Base-by-base conservation (phyloP, 768 basidiomycete genomes). In the Roridomyces roridus region DNA sequence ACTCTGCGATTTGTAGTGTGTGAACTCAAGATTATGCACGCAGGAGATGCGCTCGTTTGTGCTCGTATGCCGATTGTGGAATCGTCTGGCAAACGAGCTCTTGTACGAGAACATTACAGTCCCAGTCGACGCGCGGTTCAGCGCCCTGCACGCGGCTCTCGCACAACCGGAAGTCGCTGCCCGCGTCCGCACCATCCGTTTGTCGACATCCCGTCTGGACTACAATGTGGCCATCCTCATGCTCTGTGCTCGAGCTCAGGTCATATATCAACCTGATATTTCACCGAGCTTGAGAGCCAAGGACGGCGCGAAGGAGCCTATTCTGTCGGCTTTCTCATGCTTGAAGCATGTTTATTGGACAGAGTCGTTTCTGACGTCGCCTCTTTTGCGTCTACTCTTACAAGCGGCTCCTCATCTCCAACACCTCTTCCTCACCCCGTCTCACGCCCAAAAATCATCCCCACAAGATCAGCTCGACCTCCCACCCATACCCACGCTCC, bases 1-100 rank as follows among this genome's bases (percentile, higher is more conserved):
- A n/a, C n/a, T n/a, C n/a, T n/a, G n/a, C n/a, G n/a, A n/a, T n/a
- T n/a, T n/a, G n/a, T n/a, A n/a, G n/a, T n/a, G n/a, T n/a, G n/a
- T n/a, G n/a, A n/a, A n/a, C n/a, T n/a, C n/a, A n/a, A n/a, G n/a
- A n/a, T n/a, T n/a, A n/a, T n/a, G n/a, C n/a, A n/a, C n/a, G n/a
- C n/a, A 60, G 59, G 28, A 37, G 15, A 44, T 40, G 8, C 24
- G 14, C 21, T 51, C 45, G 2, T 42, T 61, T n/a, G 55, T 35
- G 4, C 60, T 41, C n/a, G 60, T 61, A 1, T 56, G 46, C 41
- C 40, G 55, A 26, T 18, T 61, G 24, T 61, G 55, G 55, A 46
- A 57, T 29, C 6, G n/a, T 26, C 36, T 52, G 10, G 55, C 55
- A 11, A 42, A 48, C 6, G 60, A 57, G 15, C 20, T 61, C 25